Percentiles rank a stretch among this genome's conserved stretches.
Evolutionary conservation across 2,329 filamentous ascomycete species (phyloP).

Genomic region (Diplodia seriata): DNA sequence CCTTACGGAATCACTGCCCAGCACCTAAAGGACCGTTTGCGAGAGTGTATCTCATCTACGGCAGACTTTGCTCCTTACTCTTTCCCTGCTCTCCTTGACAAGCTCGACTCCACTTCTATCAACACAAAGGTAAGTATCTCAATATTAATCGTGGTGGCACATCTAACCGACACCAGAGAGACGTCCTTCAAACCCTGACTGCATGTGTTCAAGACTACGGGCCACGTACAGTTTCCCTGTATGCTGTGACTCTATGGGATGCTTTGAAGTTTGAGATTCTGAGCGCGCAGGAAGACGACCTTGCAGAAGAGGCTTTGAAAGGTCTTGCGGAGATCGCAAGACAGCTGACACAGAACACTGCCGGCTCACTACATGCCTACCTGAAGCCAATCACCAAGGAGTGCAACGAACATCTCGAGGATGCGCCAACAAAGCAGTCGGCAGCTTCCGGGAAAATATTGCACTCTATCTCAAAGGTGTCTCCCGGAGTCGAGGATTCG

Average conservation of each 20-base stretch:
- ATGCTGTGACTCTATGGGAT: conserved; percentile 72
- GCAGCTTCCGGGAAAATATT: conserved; percentile 69
- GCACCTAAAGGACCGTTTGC: conserved; percentile 68
- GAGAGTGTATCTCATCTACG: conserved; percentile 69
- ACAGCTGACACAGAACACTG: conserved; percentile 59
- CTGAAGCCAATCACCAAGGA: conserved; percentile 69
- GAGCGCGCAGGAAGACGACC: conserved; percentile 69
- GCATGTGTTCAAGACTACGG: conserved; percentile 67
- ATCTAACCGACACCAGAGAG: conserved; percentile 55
- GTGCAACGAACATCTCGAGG: conserved; percentile 71
- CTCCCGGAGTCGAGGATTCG: conserved; percentile 61
- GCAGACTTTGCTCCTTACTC: conserved; percentile 69
- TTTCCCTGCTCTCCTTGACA: conserved; percentile 72
- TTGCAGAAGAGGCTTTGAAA: conserved; percentile 65
- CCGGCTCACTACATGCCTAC: conserved; percentile 60
- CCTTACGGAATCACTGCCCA: conserved; percentile 74
- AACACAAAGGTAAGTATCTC: conserved; percentile 65
- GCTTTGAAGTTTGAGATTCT: conserved; percentile 73
- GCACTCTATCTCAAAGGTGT: conserved; percentile 62
- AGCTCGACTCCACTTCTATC: conserved; percentile 71
- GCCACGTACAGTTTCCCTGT: conserved; percentile 64
- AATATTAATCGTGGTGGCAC: neutral
- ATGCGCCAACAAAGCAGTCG: conserved; percentile 73
- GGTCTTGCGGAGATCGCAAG: conserved; percentile 63
- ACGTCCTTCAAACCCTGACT: conserved; percentile 68